Evolutionary conservation across 768 basidiomycete genomes (phyloP), one percentile per base, ranked within the genome.

Genomic region (Lentinus tigrinus): DNA sequence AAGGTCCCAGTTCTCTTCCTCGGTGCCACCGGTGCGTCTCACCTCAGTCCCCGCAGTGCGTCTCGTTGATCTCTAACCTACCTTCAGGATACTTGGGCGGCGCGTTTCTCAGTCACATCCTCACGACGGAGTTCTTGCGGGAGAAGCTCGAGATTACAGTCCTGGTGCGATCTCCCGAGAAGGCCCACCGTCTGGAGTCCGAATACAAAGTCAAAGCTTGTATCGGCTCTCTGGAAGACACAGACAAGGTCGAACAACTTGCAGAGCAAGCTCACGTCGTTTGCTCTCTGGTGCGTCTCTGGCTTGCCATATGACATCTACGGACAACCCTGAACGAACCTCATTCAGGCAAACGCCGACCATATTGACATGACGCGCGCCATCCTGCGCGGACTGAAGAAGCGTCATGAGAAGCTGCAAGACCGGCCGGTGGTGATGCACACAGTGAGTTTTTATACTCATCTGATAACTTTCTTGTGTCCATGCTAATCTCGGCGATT

Each of bases 361-460:
- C 68, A 85, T 48, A 49, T 78, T 0, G 65, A 65, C 3, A 79
- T 79, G 0, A 74, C 73, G 0, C 61, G 75, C 31, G 80, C 82
- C 0, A 78, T 81, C 16, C 67, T 88, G 55, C 71, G 65, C 10
- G 87, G 88, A 1, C 56, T 83, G 62, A 82, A 80, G 72, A 77
- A 73, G 58, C 70, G 75, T 16, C 68, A 77, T 47, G 71, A 75
- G 46, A 65, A 61, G 23, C 80, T 78, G 0, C 77, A 79, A 1
- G 70, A 66, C 3, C 63, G 67, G 0, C 63, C 60, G 6, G 28
- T 57, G 26, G 27, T 64, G 21, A 61, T 64, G n/a, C 83, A 89
- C 65, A 86, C 85, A 0, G 87, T 85, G 62, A 62, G 84, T 68
- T 6, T 10, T 19, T 5, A n/a, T 21, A 23, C 19, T 13, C 17